Evolutionary conservation across 345 rosid species (phyloP), one percentile per base, ranked within the genome.

Genomic region (Hibiscus syriacus): DNA sequence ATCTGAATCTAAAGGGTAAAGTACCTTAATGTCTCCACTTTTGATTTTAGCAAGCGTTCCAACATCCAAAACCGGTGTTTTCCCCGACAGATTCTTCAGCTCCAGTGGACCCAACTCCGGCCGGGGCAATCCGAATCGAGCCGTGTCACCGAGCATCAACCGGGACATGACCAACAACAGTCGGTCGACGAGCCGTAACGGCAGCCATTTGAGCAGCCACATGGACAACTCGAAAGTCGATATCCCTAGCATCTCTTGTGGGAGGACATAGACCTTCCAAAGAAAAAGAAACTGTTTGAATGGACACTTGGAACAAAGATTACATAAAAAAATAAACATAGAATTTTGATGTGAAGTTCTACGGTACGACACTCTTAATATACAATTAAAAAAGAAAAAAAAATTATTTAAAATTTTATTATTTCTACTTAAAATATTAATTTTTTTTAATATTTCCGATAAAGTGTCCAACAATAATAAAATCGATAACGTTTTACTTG

Each of bases 141-240:
- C 76, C 29, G 96, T 89, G 64, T 91, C 87, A 1, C 97, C 99
- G 12, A 94, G 84, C 75, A 89, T 71, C 55, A 94, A 67, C 79
- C 86, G 53, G 2, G 97, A 83, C 16, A 81, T 68, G 0, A 87
- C 43, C 57, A 93, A 83, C 64, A 93, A 72, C 71, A 93, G 72
- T 52, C 80, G 80, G 77, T 93, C 99, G 60, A 94, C 99, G 64
- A 89, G 67, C 20, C 81, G 77, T 60, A 87, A 67, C 69, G 99
- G 92, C 71, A 94, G 52, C 99, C 97, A 94, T 82, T 83, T 89
- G 46, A 89, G 86, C 73, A 94, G 71, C 86, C 90, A 87, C 92
- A 91, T 89, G 78, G 99, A 82, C 79, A 91, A 67, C 70, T 92
- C 97, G 83, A 94, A 94, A 74, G 97, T 91, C 29, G 97, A 94